Conservation (phyloP, 306 rosid genomes). For the Lotus japonicus region DNA sequence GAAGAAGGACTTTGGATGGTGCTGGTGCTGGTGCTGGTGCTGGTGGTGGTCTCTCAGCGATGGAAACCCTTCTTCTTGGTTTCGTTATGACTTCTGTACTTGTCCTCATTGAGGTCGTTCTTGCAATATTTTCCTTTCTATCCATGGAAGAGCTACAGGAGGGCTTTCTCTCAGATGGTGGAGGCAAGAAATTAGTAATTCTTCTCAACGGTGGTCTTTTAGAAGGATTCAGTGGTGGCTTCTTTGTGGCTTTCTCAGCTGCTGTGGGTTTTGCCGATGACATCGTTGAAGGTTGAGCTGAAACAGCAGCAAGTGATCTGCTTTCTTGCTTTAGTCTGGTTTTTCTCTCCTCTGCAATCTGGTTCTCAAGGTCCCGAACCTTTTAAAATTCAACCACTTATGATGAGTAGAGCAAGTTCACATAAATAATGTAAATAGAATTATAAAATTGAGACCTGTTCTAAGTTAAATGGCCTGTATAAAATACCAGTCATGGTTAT, state of each 20-base stretch:
- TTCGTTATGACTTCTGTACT: slow-evolving; percentile 8
- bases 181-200: slow-evolving; percentile 53
- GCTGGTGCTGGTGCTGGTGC: slow-evolving; percentile 5
- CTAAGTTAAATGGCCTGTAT: background rate
- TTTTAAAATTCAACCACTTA: slow-evolving; percentile 26
- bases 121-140: slow-evolving; percentile 45
- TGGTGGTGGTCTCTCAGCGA: slow-evolving; percentile 16
- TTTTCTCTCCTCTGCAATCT: slow-evolving; percentile 76
- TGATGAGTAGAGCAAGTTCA: background rate
- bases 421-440: background rate
- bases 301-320: slow-evolving; percentile 46
- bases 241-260: slow-evolving; percentile 34
- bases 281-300: slow-evolving; percentile 34
- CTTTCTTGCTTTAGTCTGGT: slow-evolving; percentile 65
- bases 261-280: slow-evolving; percentile 23
- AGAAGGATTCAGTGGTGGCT: slow-evolving; percentile 63
- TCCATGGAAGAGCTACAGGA: slow-evolving; percentile 5
- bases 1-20: background rate
- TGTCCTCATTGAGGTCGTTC: slow-evolving; percentile 14
- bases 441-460: background rate
- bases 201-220: slow-evolving; percentile 58
- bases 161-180: slow-evolving; percentile 34
- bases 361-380: slow-evolving; percentile 85
- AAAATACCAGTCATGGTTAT: background rate
- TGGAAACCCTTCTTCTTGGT: slow-evolving; percentile 57